Conservation (phyloP, 2,329 filamentous ascomycete genomes). For the Arachnopeziza araneosa region DNA sequence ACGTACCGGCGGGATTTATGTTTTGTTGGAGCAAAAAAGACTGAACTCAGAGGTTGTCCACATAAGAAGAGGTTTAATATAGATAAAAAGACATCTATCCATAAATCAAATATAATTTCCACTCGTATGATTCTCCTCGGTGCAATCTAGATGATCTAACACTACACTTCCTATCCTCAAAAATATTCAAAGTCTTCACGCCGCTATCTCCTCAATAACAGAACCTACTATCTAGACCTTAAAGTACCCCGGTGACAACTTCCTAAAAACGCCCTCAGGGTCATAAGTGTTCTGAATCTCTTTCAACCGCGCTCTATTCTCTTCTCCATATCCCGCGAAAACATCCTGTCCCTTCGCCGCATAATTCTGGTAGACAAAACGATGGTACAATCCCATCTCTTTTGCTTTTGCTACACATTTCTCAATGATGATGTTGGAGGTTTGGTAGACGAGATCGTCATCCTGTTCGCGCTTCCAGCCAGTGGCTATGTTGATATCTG, state of each 20-base stretch:
- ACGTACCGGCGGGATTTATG: no score
- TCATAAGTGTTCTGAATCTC: conserved; percentile 10
- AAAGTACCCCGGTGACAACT: conserved; percentile 7
- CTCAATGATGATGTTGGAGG: not conserved
- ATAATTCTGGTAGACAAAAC: conserved; percentile 14
- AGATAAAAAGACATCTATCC: no score
- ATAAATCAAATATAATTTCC: no score
- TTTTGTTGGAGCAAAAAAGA: no score
- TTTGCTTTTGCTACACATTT: not conserved
- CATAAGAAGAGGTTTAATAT: no score
- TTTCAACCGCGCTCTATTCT: conserved; percentile 7
- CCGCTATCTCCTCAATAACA: not conserved
- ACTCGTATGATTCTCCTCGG: no score
- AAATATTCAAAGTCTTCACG: no score
- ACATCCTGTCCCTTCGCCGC: conserved; percentile 10
- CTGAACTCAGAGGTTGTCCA: no score
- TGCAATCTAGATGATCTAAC: no score
- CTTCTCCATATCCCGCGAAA: conserved; percentile 7
- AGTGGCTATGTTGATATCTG: not conserved
- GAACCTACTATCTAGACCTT: conserved; percentile 2
- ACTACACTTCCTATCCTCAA: no score
- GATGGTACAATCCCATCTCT: conserved; percentile 5
- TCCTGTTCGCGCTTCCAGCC: not conserved
- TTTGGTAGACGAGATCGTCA: not conserved
- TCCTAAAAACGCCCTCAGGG: conserved; percentile 5